phyloP scores from a whole-genome alignment of 371 early-diverging fungal species.

The Apophysomyces sp. region DNA sequence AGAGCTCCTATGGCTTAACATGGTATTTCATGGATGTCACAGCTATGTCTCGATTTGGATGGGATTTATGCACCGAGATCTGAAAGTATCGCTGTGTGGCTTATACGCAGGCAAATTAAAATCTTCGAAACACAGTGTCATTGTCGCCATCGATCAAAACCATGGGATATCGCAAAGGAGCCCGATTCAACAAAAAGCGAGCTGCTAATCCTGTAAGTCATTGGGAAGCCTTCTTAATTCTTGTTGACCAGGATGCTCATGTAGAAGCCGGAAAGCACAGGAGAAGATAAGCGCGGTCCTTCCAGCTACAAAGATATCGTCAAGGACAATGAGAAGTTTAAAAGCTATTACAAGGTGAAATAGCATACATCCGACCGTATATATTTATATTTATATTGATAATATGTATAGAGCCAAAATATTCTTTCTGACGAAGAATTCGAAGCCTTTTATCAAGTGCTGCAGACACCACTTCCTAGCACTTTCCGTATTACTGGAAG shows the following conservation, averaged over 20 bases:
- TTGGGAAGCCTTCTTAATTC: background rate
- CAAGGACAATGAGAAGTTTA: constrained; percentile 68
- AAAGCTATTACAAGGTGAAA: constrained; percentile 73
- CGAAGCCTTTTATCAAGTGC: constrained; percentile 61
- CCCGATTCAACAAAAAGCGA: constrained; percentile 6
- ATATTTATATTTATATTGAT: background rate
- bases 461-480: constrained; percentile 78
- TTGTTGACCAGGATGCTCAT: background rate
- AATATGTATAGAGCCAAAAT: constrained; percentile 55
- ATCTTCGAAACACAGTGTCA: background rate
- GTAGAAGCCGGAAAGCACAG: background rate
- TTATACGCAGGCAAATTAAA: background rate
- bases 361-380: background rate
- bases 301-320: constrained; percentile 36
- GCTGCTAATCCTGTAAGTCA: background rate
- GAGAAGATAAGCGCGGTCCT: constrained; percentile 8
- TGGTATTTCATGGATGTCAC: too few species aligned
- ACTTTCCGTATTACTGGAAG: constrained; percentile 94
- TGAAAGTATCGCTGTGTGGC: background rate
- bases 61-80: too few species aligned
- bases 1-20: too few species aligned
- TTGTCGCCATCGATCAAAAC: background rate
- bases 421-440: constrained; percentile 85
- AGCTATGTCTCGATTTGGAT: too few species aligned
- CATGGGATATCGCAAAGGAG: constrained; percentile 15